Conservation (phyloP, 164 flowering plant genomes). For the Umbilicus rupestris region DNA sequence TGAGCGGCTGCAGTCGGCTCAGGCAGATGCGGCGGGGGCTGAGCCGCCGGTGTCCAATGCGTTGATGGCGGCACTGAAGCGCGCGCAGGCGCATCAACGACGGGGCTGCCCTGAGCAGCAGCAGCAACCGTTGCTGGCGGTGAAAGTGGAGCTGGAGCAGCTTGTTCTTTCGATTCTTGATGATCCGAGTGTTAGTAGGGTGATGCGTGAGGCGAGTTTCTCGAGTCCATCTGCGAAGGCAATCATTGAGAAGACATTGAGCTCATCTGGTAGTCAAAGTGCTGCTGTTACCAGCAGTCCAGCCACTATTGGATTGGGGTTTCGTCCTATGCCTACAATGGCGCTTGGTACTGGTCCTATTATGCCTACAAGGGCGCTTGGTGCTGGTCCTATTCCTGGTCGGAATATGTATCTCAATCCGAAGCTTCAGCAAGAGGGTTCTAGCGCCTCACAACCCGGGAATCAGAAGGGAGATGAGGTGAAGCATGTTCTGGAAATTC, state of each 20-base stretch:
- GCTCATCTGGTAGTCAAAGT: slow-evolving; percentile 9
- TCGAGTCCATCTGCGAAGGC: slow-evolving; percentile 68
- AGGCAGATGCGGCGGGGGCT: slow-evolving; percentile 31
- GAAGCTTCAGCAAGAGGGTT: slow-evolving; percentile 32
- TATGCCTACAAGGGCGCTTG: no score
- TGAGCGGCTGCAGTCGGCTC: slow-evolving; percentile 71
- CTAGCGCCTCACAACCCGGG: background rate
- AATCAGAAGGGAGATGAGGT: slow-evolving; percentile 40
- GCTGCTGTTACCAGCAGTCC: background rate
- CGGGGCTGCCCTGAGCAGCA: slow-evolving; percentile 68
- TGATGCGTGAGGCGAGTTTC: slow-evolving; percentile 94
- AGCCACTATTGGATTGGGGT: slow-evolving; percentile 19
- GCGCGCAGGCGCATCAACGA: slow-evolving; percentile 90
- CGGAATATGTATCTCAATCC: slow-evolving; percentile 67
- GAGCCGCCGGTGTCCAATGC: slow-evolving; percentile 87
- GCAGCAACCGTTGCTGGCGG: slow-evolving; percentile 53
- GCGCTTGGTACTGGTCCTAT: no score
- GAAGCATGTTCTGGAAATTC: slow-evolving; percentile 49
- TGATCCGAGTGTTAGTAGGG: slow-evolving; percentile 95
- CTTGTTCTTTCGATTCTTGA: slow-evolving; percentile 79
- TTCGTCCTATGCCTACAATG: slow-evolving; percentile 15
- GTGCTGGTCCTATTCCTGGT: slow-evolving; percentile 11
- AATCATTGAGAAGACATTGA: slow-evolving; percentile 58
- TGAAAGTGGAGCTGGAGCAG: slow-evolving; percentile 83
- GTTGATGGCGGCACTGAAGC: slow-evolving; percentile 77